Percentiles rank a stretch among this genome's conserved stretches.
Evolutionary conservation across 2,329 filamentous ascomycete genomes (phyloP).

Genomic region (Helotiales sp.): DNA sequence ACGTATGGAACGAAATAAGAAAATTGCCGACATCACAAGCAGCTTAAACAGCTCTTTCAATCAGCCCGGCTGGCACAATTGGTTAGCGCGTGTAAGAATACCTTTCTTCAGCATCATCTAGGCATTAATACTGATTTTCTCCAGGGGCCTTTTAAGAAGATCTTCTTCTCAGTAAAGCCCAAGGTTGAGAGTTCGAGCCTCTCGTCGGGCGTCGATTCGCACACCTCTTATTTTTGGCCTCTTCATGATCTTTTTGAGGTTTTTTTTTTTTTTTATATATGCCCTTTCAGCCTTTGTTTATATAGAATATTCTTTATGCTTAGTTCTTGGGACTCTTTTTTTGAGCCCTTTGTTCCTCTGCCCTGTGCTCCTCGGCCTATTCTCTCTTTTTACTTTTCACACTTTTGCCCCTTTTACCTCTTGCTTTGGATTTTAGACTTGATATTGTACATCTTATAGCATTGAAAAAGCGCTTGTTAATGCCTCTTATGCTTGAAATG

Average conservation of each 20-base stretch:
- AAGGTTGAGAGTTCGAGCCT: constrained; percentile 37
- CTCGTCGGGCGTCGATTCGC: constrained; percentile 30
- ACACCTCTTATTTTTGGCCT: neutral
- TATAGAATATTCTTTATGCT: too few species aligned
- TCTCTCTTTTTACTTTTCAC: too few species aligned
- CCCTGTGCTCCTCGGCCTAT: too few species aligned
- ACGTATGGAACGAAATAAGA: neutral
- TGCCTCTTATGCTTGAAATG: too few species aligned
- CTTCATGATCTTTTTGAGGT: neutral
- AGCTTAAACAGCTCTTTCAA: neutral
- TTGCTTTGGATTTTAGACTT: too few species aligned
- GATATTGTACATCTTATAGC: too few species aligned
- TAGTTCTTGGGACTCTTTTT: too few species aligned
- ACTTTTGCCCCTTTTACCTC: too few species aligned
- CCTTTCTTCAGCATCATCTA: neutral
- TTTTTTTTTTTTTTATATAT: neutral
- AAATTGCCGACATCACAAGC: neutral
- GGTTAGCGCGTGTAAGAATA: constrained; percentile 34
- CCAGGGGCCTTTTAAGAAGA: neutral
- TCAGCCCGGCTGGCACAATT: constrained; percentile 31
- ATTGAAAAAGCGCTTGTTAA: too few species aligned
- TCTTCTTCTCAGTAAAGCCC: constrained; percentile 12
- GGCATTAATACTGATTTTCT: neutral
- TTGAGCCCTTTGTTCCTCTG: too few species aligned
- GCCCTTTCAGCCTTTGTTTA: neutral